Evolutionary conservation across 257 asterid genomes (phyloP).

Genomic region (Fraxinus americana): DNA sequence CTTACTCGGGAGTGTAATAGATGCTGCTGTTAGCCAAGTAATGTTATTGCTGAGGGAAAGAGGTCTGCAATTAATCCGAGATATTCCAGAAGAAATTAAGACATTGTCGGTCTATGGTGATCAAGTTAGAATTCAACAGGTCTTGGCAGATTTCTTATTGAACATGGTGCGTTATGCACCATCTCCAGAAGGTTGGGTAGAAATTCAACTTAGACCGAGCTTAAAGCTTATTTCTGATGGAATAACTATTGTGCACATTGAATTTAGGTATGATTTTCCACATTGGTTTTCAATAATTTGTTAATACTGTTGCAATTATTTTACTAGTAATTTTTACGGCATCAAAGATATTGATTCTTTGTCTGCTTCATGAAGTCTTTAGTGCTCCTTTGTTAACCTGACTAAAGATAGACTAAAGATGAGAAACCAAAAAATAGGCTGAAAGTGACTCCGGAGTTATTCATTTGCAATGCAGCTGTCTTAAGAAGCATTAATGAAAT

Average conservation of each 20-base stretch:
- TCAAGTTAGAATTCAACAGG: constrained; percentile 85
- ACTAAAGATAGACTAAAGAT: background rate
- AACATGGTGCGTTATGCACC: constrained; percentile 73
- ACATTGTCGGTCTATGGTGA: constrained; percentile 68
- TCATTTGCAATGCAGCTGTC: background rate
- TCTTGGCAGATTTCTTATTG: constrained; percentile 68
- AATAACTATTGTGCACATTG: constrained; percentile 51
- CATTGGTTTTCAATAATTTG: constrained; percentile 6
- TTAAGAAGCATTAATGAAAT: background rate
- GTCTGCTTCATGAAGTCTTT: background rate
- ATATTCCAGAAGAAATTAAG: constrained; percentile 83
- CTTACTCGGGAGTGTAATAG: constrained; percentile 73
- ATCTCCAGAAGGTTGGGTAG: constrained; percentile 86
- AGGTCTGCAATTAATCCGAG: constrained; percentile 69
- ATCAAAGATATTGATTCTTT: constrained; percentile 18
- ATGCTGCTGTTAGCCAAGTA: constrained; percentile 92
- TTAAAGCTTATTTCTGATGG: constrained; percentile 58
- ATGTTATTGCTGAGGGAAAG: constrained; percentile 74
- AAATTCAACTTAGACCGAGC: constrained; percentile 74
- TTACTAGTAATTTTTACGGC: background rate
- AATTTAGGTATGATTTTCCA: constrained; percentile 55
- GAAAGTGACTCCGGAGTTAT: background rate
- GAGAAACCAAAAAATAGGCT: background rate
- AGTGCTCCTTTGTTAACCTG: background rate
- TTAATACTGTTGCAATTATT: background rate